Percentiles rank a stretch among this genome's conserved stretches.
Conservation (phyloP, 306 rosid genomes). For the Fragaria ananassa region DNA sequence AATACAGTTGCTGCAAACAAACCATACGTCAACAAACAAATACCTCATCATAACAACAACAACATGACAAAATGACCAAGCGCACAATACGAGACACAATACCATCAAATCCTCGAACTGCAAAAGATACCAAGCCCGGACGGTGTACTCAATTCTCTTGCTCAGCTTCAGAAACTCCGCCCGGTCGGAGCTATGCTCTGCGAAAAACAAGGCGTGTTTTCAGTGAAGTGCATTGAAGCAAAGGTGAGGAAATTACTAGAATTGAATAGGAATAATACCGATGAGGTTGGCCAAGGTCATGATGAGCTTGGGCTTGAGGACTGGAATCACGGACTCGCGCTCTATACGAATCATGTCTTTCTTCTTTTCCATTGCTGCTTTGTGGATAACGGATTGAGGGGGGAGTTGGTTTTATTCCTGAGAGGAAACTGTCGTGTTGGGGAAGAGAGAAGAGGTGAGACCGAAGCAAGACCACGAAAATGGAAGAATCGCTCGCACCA, state of each 20-base stretch:
- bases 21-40: not conserved
- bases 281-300: slow-evolving; percentile 76
- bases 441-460: not conserved
- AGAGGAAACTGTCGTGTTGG: too few relatives aligned
- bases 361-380: slow-evolving; percentile 21
- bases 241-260: not conserved
- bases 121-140: slow-evolving; percentile 92
- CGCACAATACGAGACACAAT: slow-evolving; percentile 6
- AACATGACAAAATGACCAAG: not conserved
- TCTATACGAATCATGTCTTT: slow-evolving; percentile 72
- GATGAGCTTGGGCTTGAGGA: slow-evolving; percentile 67
- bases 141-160: slow-evolving; percentile 78
- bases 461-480: not conserved
- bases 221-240: not conserved
- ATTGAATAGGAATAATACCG: slow-evolving; percentile 39
- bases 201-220: not conserved
- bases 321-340: slow-evolving; percentile 83
- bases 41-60: not conserved
- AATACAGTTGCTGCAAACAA: slow-evolving; percentile 78
- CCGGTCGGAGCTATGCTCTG: slow-evolving; percentile 72
- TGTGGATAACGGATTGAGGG: not conserved
- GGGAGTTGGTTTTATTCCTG: not conserved
- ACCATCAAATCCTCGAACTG: slow-evolving; percentile 97
- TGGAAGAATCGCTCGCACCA: not conserved
- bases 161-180: slow-evolving; percentile 83